Evolutionary conservation across 306 rosid species (phyloP), one percentile per base, ranked within the genome.

Genomic region (Quercus suber): DNA sequence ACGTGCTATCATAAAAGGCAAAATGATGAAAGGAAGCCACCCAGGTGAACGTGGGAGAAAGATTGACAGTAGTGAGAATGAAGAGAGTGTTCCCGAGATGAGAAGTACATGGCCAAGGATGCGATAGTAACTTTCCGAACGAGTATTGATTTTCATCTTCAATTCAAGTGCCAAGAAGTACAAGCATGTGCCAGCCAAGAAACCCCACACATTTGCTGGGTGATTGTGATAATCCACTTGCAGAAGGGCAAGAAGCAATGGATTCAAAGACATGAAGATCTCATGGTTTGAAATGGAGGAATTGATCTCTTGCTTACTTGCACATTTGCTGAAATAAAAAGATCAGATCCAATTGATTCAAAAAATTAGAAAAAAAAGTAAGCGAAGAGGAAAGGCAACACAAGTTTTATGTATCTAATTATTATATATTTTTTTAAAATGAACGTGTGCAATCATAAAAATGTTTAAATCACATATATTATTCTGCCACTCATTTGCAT

Each of bases 161-260:
- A 75, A 68, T 37, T 69, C 81, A 28, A 78, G 58, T 4, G 75
- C 75, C 19, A 78, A 78, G 75, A 69, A 78, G 58, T 69, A 69
- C 21, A 78, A 10, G 15, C 41, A 43, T 1, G 81, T 78, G 21
- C 75, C 69, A 28, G 59, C 0, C 49, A 69, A 25, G 28, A 78
- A 69, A 10, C 45, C 70, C 81, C 75, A 69, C 49, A 78, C 70
- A n/a, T 20, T 20, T 4, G 13, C 10, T 6, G 51, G 69, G 76
- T 78, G 69, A 8, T 56, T 55, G 67, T 68, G 74, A 30, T 75
- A 41, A 37, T 78, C 70, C 69, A 78, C 81, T 78, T 69, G 81
- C 12, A 78, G 67, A 5, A 69, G 57, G 13, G 69, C 70, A 8
- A 78, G 57, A 9, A 78, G 70, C n/a, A 78, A 35, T 55, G 76